A percentile compares a stretch with the other conserved stretches of the same genome.
Conservation (phyloP, 495 filamentous ascomycete genomes). For the Aspergillus cavernicola region DNA sequence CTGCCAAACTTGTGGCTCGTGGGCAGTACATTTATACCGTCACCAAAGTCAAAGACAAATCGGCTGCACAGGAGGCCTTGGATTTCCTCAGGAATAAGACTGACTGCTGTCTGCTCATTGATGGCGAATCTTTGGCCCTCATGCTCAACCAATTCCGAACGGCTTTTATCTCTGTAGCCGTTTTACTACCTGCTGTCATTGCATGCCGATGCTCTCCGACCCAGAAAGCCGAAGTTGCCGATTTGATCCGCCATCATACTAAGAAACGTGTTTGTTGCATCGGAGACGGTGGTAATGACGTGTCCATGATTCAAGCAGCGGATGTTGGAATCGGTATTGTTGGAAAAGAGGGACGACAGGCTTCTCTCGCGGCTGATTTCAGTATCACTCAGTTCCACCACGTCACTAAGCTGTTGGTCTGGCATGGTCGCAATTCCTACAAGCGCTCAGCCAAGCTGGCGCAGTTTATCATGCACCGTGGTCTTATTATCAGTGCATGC, state of each 20-base stretch:
- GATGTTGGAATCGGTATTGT: constrained; percentile 98
- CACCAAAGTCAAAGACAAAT: constrained; percentile 57
- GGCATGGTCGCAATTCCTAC: constrained; percentile 97
- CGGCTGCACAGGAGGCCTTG: constrained; percentile 75
- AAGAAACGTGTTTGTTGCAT: constrained; percentile 94
- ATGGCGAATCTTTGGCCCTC: constrained; percentile 82
- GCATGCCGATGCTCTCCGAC: constrained; percentile 97
- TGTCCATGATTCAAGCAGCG: constrained; percentile 98
- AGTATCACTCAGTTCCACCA: constrained; percentile 92
- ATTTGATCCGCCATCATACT: constrained; percentile 85
- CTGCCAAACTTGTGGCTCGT: constrained; percentile 87
- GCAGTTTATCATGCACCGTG: constrained; percentile 97
- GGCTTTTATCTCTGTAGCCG: constrained; percentile 85
- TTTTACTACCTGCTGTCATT: constrained; percentile 84
- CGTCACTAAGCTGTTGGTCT: constrained; percentile 93
- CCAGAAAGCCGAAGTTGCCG: constrained; percentile 92
- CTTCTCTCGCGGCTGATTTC: constrained; percentile 92
- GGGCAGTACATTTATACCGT: constrained; percentile 97
- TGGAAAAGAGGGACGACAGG: constrained; percentile 95
- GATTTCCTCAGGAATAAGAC: constrained; percentile 84
- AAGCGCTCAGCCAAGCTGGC: constrained; percentile 93
- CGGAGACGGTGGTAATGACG: constrained; percentile 96
- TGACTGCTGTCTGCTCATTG: constrained; percentile 88
- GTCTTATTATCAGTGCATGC: constrained; percentile 88
- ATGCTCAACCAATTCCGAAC: constrained; percentile 76